A percentile compares a stretch with the other conserved stretches of the same genome.
Conservation (phyloP, 2,329 filamentous ascomycete species). For the Aspergillus ruber region DNA sequence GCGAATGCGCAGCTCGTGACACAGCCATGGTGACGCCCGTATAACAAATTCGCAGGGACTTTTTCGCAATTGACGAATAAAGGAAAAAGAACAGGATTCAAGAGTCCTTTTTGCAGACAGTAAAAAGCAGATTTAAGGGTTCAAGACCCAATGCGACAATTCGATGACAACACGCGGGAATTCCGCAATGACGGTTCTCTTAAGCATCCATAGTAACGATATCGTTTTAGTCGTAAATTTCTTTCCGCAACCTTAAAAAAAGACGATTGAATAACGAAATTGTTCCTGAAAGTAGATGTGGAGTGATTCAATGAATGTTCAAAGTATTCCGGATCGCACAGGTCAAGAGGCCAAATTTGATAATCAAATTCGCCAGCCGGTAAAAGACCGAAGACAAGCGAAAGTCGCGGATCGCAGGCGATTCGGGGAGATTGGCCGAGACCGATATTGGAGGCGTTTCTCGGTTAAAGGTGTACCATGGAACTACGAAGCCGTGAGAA, state of each 20-base stretch:
- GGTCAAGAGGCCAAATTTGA: background rate
- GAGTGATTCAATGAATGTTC: background rate
- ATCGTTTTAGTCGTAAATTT: background rate
- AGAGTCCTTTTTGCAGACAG: background rate
- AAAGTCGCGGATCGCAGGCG: conserved; percentile 1
- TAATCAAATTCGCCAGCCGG: background rate
- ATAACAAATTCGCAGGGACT: background rate
- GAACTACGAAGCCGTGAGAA: conserved; percentile 1
- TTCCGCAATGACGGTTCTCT: conserved; percentile 6
- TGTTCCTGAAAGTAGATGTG: background rate
- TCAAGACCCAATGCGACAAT: background rate
- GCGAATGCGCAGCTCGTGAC: conserved; percentile 24
- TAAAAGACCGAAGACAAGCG: background rate
- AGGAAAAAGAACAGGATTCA: background rate
- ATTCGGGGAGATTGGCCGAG: too few relatives aligned
- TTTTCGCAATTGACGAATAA: background rate
- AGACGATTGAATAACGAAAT: conserved; percentile 5
- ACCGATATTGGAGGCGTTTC: background rate
- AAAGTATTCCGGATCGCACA: background rate
- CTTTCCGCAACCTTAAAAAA: conserved; percentile 1
- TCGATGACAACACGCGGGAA: conserved; percentile 7
- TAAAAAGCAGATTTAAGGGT: background rate
- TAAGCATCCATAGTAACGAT: conserved; percentile 12
- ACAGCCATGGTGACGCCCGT: conserved; percentile 22
- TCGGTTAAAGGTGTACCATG: conserved; percentile 14